These are phyloP conservation scores for Kuraishia cidri DNA, from an alignment of 805 yeast species.

Conservation along the genomic window DNA sequence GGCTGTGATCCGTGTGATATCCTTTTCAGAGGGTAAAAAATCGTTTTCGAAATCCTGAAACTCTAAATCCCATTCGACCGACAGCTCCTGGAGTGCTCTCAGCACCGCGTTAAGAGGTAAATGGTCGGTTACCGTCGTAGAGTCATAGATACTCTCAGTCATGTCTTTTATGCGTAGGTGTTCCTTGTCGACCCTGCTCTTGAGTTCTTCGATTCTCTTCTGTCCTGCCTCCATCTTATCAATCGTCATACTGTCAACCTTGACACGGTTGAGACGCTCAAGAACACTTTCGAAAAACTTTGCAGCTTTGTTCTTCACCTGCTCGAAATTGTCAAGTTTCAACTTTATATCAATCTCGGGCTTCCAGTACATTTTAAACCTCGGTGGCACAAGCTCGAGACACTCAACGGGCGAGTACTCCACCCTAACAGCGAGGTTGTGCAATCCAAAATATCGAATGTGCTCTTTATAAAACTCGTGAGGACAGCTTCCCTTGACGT, in stretches of 20 bases:
- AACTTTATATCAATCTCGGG: slow-evolving; percentile 61
- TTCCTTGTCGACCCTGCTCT: slow-evolving; percentile 42
- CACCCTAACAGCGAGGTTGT: slow-evolving; percentile 69
- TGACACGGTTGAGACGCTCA: slow-evolving; percentile 67
- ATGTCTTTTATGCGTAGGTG: slow-evolving; percentile 29
- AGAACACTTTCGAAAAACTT: slow-evolving; percentile 67
- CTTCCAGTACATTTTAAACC: slow-evolving; percentile 59
- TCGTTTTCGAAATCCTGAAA: slow-evolving; percentile 71
- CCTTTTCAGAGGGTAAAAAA: slow-evolving; percentile 86
- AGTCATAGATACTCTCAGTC: slow-evolving; percentile 42
- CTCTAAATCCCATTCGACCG: slow-evolving; percentile 81
- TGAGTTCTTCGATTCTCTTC: slow-evolving; percentile 47
- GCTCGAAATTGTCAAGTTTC: slow-evolving; percentile 53
- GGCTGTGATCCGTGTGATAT: slow-evolving; percentile 84
- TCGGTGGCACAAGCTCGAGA: slow-evolving; percentile 76
- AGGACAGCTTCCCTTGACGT: slow-evolving; percentile 57
- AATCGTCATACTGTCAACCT: slow-evolving; percentile 61
- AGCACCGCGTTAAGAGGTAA: slow-evolving; percentile 62
- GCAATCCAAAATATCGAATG: slow-evolving; percentile 74
- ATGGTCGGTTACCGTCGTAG: slow-evolving; percentile 55
- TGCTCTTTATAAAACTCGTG: slow-evolving; percentile 83
- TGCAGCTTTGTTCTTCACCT: slow-evolving; percentile 41
- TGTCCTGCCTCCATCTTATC: slow-evolving; percentile 69
- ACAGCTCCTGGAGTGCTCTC: slow-evolving; percentile 67
- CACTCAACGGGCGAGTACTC: slow-evolving; percentile 70